phyloP scores from a whole-genome alignment of 768 basidiomycete genomes.

The Sporobolomyces pararoseus region DNA sequence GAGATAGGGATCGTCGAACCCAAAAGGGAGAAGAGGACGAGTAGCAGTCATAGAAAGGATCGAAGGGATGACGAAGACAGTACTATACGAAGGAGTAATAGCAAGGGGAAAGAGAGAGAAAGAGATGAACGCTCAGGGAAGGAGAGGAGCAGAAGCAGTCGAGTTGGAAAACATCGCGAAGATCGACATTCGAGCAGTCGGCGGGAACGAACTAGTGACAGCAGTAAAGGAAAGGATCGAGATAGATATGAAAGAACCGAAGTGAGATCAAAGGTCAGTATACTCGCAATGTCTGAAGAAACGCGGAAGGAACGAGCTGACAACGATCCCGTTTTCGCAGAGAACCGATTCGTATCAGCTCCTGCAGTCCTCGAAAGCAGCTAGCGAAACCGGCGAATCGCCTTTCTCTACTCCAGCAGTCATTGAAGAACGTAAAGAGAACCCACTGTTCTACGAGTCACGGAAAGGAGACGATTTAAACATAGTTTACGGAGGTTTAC shows the following conservation, averaged over 20 bases:
- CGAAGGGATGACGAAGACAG: not conserved
- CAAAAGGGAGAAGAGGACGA: not conserved
- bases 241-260: not conserved
- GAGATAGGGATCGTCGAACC: constrained; percentile 12
- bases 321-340: not conserved
- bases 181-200: not conserved
- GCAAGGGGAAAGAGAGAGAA: constrained; percentile 9
- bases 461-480: constrained; percentile 35
- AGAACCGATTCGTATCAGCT: constrained; percentile 13
- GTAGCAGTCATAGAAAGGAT: not conserved
- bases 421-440: not conserved
- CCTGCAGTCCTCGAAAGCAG: not conserved
- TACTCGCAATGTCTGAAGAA: not conserved
- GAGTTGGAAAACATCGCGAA: not conserved
- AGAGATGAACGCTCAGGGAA: not conserved
- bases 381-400: not conserved
- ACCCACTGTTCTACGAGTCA: constrained; percentile 34
- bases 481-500: constrained; percentile 32
- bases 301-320: not conserved
- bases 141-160: not conserved
- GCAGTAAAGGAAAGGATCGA: not conserved
- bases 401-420: not conserved
- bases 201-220: not conserved
- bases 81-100: not conserved
- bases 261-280: not conserved